Evolutionary conservation across 129 eudicot species (phyloP), one percentile per base, ranked within the genome.

Genomic region (Mikania micrantha): DNA sequence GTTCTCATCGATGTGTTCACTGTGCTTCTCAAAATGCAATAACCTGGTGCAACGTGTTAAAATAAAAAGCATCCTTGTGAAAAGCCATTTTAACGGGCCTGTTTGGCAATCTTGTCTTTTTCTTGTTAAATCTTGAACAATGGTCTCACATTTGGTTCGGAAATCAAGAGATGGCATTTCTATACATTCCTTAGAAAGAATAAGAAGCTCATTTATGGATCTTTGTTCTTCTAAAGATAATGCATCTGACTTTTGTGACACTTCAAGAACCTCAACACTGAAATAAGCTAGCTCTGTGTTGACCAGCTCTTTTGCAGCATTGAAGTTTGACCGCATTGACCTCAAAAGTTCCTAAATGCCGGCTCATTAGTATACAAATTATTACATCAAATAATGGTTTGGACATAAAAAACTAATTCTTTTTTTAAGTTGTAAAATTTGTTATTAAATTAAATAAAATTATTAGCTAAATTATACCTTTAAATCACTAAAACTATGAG

Each of bases 1-100:
- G 54, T 27, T 82, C 78, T 87, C 91, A 56, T 87, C 80, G 47
- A 82, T 81, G 44, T 81, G 85, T 57, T 80, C 90, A 73, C 78
- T 74, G 71, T 84, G 85, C 80, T 78, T 90, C 84, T 87, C 95
- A 74, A 87, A 84, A 76, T 84, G 95, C 79, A 90, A 67, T 74
- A 90, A 76, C 66, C 91, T 90, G 22, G 97, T 90, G 66, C 97
- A 90, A 41, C 97, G 88, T 35, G 97, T 90, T 77, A 87, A 74
- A 69, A 90, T 90, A 78, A 84, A 90, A 69, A 90, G 94, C 82
- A 87, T 78, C 66, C 85, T 86, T 29, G 95, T 90, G 71, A 82
- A 80, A 39, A 87, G 81, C 85, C 93, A 78, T 81, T 82, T 90
- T 71, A 90, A 67, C 69, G 79, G 54, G 50, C 78, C 88, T 25